These are phyloP conservation scores for Fonsecaea pedrosoi DNA, from an alignment of 2,329 filamentous ascomycete genomes.

Conservation along the genomic window DNA sequence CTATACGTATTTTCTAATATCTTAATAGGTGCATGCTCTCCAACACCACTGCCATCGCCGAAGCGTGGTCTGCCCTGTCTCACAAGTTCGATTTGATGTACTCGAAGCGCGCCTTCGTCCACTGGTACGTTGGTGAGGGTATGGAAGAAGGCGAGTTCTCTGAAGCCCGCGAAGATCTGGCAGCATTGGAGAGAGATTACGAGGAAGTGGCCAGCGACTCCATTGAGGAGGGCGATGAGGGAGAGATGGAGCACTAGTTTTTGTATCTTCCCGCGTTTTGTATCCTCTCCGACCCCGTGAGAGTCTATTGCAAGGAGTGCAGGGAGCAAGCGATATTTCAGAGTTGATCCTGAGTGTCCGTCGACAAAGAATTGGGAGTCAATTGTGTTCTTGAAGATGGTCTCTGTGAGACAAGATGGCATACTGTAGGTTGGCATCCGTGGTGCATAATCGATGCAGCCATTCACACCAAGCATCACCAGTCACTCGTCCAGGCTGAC, in stretches of 20 bases:
- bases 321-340: constrained; percentile 29
- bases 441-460: constrained; percentile 12
- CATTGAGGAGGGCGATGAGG: constrained; percentile 81
- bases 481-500: background rate
- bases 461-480: constrained; percentile 8
- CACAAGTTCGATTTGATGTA: constrained; percentile 99
- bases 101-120: constrained; percentile 99
- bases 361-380: constrained; percentile 1
- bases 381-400: constrained; percentile 18
- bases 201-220: constrained; percentile 98
- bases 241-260: constrained; percentile 87
- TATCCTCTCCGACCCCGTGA: constrained; percentile 15
- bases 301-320: constrained; percentile 26
- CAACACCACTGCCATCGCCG: constrained; percentile 95
- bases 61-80: constrained; percentile 95
- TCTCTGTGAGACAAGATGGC: constrained; percentile 32
- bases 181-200: constrained; percentile 97
- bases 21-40: constrained; percentile 81
- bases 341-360: constrained; percentile 6
- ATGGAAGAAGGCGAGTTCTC: constrained; percentile 99
- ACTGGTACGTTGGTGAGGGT: constrained; percentile 99
- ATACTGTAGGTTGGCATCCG: constrained; percentile 8
- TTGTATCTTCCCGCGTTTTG: constrained; percentile 3
- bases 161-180: constrained; percentile 97
- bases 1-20: background rate